Conservation (phyloP, 2,329 filamentous ascomycete genomes). For the Pseudogymnoascus sp. region DNA sequence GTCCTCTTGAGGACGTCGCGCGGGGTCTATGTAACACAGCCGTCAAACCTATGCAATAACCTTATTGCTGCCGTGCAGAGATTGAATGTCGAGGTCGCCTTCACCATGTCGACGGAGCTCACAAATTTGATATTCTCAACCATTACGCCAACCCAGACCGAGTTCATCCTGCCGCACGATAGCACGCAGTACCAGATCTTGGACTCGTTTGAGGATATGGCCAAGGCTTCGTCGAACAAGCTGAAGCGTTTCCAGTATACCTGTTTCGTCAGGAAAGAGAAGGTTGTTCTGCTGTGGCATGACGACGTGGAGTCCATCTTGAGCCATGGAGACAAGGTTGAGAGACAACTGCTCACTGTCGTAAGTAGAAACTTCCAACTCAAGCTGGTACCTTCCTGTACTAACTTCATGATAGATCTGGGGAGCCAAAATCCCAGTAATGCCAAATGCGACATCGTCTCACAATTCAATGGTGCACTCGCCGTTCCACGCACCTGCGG, state of each 20-base stretch:
- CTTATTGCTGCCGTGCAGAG: constrained; percentile 37
- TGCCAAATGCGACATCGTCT: not conserved
- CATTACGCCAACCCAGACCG: constrained; percentile 34
- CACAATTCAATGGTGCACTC: not conserved
- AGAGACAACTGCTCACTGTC: constrained; percentile 16
- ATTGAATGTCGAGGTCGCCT: constrained; percentile 39
- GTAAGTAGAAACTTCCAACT: not conserved
- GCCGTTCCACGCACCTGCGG: not conserved
- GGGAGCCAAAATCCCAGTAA: constrained; percentile 20
- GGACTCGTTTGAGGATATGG: constrained; percentile 36
- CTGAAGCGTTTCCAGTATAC: constrained; percentile 38
- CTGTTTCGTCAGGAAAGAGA: constrained; percentile 36
- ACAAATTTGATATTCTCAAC: constrained; percentile 38
- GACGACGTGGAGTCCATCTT: constrained; percentile 36
- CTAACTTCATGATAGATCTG: constrained; percentile 20
- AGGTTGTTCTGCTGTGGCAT: constrained; percentile 37
- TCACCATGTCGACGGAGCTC: constrained; percentile 43
- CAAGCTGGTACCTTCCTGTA: constrained; percentile 14
- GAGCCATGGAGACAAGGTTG: constrained; percentile 29
- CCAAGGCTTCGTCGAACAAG: constrained; percentile 31
- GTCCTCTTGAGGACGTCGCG: constrained; percentile 34
- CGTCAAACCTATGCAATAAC: constrained; percentile 31
- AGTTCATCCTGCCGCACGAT: constrained; percentile 34
- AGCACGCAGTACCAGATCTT: constrained; percentile 40
- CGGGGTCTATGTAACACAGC: constrained; percentile 36